A percentile compares a stretch with the other conserved stretches of the same genome.
These are phyloP conservation scores for Pseudocercospora eumusae DNA, from an alignment of 2,329 filamentous ascomycete species.

Conservation along the genomic window DNA sequence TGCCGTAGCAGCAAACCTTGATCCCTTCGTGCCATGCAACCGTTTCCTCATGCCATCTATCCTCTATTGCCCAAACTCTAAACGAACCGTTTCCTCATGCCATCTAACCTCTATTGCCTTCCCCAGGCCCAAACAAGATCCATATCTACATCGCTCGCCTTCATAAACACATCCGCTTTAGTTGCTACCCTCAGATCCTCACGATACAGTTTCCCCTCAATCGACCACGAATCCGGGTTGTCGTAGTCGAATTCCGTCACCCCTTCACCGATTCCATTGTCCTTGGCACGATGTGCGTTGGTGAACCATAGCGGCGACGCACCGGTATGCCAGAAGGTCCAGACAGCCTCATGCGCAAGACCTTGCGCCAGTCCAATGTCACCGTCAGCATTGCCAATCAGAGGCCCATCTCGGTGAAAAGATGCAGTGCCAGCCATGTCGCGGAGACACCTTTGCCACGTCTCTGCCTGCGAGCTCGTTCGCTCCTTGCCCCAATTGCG, in stretches of 20 bases:
- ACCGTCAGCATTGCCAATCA: not conserved
- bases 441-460: not conserved
- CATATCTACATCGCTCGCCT: not conserved
- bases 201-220: not conserved
- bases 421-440: not conserved
- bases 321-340: not conserved
- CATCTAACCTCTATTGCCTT: not conserved
- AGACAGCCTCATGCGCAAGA: not conserved
- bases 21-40: not conserved
- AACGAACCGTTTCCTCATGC: not conserved
- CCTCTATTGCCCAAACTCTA: not conserved
- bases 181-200: not conserved
- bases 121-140: not conserved
- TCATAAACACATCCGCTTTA: not conserved
- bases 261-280: not conserved
- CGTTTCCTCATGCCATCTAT: not conserved
- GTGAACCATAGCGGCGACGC: not conserved
- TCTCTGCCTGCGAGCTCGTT: not conserved
- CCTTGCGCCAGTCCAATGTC: not conserved
- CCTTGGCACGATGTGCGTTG: not conserved
- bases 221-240: not conserved
- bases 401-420: not conserved
- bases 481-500: not conserved
- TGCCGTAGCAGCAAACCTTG: not conserved
- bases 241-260: not conserved